phyloP scores from a whole-genome alignment of 23 red algal species.

The Gracilaria caudata region DNA sequence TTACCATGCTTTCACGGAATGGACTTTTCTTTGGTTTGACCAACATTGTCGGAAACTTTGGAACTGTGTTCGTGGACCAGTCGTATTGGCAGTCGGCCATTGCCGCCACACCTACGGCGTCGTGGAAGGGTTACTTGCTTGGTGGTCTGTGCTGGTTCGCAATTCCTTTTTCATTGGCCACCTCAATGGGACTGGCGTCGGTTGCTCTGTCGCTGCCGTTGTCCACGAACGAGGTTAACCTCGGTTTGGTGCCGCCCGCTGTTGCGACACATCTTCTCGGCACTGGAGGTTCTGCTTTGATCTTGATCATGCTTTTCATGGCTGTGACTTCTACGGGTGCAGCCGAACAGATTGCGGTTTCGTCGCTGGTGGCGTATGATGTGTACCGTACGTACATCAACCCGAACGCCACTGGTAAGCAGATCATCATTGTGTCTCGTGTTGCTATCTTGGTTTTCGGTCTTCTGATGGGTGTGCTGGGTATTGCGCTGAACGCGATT shows the following conservation, averaged over 20 bases:
- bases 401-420: conserved; percentile 66
- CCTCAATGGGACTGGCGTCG: conserved; percentile 69
- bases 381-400: conserved; percentile 77
- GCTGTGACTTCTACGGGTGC: conserved; percentile 86
- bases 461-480: conserved; percentile 75
- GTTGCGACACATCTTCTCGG: conserved; percentile 75
- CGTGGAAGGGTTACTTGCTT: conserved; percentile 86
- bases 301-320: conserved; percentile 89
- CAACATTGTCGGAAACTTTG: conserved; percentile 78
- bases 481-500: conserved; percentile 78
- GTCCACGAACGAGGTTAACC: conserved; percentile 37
- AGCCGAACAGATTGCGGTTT: conserved; percentile 79
- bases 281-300: conserved; percentile 60
- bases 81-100: conserved; percentile 84
- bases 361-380: conserved; percentile 78
- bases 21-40: conserved; percentile 84
- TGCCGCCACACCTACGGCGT: conserved; percentile 68
- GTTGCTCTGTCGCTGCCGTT: conserved; percentile 71
- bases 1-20: conserved; percentile 75
- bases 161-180: conserved; percentile 86
- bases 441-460: conserved; percentile 76
- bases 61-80: conserved; percentile 76
- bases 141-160: conserved; percentile 90
- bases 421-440: conserved; percentile 71
- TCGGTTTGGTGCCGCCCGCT: conserved; percentile 75